phyloP scores from a whole-genome alignment of 106 monocot species.

The Acorus gramineus region DNA sequence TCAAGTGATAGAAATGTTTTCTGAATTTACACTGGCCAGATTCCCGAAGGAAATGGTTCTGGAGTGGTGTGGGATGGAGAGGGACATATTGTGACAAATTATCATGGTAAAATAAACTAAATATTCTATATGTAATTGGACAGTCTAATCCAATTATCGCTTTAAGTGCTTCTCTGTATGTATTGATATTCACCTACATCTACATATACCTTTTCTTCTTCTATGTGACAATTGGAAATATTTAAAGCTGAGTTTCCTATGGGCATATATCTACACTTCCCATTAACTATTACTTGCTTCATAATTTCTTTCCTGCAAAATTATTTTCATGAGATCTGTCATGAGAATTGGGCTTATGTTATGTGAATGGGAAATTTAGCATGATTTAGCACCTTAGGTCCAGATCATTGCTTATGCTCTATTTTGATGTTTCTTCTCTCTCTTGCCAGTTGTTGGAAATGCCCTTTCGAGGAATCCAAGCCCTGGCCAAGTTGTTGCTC shows the following conservation, averaged over 20 bases:
- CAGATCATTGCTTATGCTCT: background rate
- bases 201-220: background rate
- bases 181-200: background rate
- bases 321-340: background rate
- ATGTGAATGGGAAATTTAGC: no score
- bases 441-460: conserved; percentile 73
- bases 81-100: conserved; percentile 92
- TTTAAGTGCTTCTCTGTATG: background rate
- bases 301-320: background rate
- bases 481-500: conserved; percentile 83
- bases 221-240: background rate
- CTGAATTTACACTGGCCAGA: conserved; percentile 13
- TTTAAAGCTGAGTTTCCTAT: no score
- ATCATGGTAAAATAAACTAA: conserved; percentile 77
- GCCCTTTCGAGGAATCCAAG: conserved; percentile 82
- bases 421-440: background rate
- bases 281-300: background rate
- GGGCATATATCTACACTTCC: no score
- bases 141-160: no score
- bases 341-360: no score
- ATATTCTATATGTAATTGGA: no score
- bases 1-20: conserved; percentile 5
- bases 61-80: conserved; percentile 79
- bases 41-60: conserved; percentile 99
- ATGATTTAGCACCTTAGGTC: no score